Evolutionary conservation across 2,329 filamentous ascomycete species (phyloP).

Genomic region (Orbilia quercus): DNA sequence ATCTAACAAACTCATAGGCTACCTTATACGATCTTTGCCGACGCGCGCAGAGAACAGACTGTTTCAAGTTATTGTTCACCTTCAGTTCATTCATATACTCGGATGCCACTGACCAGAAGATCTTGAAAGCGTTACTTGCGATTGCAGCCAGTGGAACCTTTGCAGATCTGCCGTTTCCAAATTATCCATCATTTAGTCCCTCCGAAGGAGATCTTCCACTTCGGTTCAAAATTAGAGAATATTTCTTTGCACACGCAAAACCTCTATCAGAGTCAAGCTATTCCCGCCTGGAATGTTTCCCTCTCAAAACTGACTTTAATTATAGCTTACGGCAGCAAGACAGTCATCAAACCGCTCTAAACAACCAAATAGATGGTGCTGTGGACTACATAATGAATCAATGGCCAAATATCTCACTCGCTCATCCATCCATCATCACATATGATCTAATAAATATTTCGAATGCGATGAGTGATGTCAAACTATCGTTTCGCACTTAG

Average conservation of each 20-base stretch:
- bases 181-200: constrained; percentile 1
- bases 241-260: not conserved
- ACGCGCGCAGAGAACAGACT: not conserved
- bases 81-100: constrained; percentile 18
- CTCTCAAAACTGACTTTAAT: constrained; percentile 1
- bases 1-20: constrained; percentile 9
- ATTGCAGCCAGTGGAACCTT: constrained; percentile 13
- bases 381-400: constrained; percentile 1
- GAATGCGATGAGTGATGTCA: not conserved
- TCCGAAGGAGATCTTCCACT: not conserved
- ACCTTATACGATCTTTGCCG: constrained; percentile 28
- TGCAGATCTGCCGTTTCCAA: not conserved
- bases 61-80: constrained; percentile 15
- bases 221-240: not conserved
- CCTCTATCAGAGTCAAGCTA: constrained; percentile 6
- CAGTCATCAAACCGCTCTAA: not conserved
- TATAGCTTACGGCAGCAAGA: constrained; percentile 3
- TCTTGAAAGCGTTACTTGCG: constrained; percentile 18
- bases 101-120: not conserved
- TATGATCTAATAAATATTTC: not conserved
- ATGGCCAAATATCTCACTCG: not conserved
- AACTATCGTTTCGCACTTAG: not conserved
- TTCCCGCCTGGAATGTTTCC: not conserved
- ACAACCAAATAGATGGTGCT: not conserved
- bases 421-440: not conserved